Percentiles rank a stretch among this genome's conserved stretches.
These are phyloP conservation scores for Fusarium illudens DNA, from an alignment of 2,329 filamentous ascomycete species.

Conservation along the genomic window DNA sequence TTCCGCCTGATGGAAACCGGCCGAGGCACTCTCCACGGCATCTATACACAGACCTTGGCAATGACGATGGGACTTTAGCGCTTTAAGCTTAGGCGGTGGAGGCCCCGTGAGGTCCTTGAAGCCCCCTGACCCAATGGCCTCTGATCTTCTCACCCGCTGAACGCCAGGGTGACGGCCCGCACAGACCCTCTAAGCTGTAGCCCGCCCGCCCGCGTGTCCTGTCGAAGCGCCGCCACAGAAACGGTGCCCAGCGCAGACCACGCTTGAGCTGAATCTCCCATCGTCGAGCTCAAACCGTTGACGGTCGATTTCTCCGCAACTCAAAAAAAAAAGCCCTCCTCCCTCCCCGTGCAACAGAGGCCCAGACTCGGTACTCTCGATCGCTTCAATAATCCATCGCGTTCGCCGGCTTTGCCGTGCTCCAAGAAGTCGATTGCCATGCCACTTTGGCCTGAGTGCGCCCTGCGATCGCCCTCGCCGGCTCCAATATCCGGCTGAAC, in stretches of 20 bases:
- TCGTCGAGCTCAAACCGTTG: conserved; percentile 5
- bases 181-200: conserved; percentile 21
- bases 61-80: conserved; percentile 28
- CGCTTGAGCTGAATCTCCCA: conserved; percentile 18
- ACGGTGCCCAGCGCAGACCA: not conserved
- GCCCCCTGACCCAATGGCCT: conserved; percentile 1
- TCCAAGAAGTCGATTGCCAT: conserved; percentile 35
- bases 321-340: not conserved
- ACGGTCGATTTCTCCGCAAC: not conserved
- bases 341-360: not conserved
- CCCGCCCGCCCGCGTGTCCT: not conserved
- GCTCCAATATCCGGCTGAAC: conserved; percentile 33
- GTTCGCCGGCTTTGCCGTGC: conserved; percentile 33
- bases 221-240: conserved; percentile 25
- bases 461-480: conserved; percentile 36
- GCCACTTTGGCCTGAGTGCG: conserved; percentile 33
- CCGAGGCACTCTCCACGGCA: conserved; percentile 11
- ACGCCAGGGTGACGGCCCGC: conserved; percentile 24
- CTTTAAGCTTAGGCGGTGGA: conserved; percentile 21
- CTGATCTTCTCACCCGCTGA: conserved; percentile 22
- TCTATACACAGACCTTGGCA: conserved; percentile 7
- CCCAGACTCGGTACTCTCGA: not conserved
- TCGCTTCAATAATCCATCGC: conserved; percentile 9
- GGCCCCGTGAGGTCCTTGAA: not conserved
- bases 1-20: conserved; percentile 12